These are phyloP conservation scores for Neurospora africana DNA, from an alignment of 495 filamentous ascomycete species.

Conservation along the genomic window DNA sequence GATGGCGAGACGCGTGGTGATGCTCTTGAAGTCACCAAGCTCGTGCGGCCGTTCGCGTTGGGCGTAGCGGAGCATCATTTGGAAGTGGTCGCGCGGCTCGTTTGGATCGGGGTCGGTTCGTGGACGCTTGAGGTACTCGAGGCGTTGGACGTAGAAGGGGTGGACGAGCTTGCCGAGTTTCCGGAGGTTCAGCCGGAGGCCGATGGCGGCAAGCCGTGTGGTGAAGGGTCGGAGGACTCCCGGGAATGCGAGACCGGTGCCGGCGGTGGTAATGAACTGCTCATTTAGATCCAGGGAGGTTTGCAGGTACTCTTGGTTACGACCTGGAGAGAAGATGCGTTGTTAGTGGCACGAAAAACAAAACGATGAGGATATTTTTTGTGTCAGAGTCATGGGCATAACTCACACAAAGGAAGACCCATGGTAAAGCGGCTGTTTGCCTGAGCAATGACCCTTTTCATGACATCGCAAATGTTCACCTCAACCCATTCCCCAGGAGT, in stretches of 20 bases:
- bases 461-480: constrained; percentile 19
- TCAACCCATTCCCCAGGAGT: constrained; percentile 7
- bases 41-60: constrained; percentile 22
- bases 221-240: not conserved
- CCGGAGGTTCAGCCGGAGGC: not conserved
- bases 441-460: constrained; percentile 23
- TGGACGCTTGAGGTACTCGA: not conserved
- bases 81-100: constrained; percentile 25
- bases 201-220: not conserved
- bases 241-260: not conserved
- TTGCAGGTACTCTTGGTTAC: not conserved
- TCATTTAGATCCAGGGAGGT: not conserved
- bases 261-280: not conserved
- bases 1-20: constrained; percentile 16
- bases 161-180: constrained; percentile 12
- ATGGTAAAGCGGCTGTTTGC: constrained; percentile 29
- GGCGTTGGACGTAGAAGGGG: constrained; percentile 3
- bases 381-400: constrained; percentile 3
- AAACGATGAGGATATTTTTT: constrained; percentile 1
- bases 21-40: constrained; percentile 17
- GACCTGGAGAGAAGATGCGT: not conserved
- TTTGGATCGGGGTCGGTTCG: not conserved
- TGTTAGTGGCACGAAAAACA: constrained; percentile 15
- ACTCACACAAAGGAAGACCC: constrained; percentile 6
- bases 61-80: constrained; percentile 28